These are phyloP conservation scores for Penicillium silybi DNA, from an alignment of 495 filamentous ascomycete genomes.

Conservation along the genomic window DNA sequence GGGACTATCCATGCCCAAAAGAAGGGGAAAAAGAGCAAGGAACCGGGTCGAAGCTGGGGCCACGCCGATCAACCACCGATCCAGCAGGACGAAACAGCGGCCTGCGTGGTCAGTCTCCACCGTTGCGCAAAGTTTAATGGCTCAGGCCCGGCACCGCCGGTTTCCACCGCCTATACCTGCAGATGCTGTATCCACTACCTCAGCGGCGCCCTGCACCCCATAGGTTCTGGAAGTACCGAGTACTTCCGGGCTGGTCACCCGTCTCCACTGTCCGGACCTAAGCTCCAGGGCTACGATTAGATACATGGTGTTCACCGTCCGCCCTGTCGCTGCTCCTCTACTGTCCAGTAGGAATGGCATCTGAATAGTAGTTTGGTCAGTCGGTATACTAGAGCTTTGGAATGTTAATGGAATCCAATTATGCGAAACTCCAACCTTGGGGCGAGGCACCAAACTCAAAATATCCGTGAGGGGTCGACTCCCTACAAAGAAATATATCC, in stretches of 20 bases:
- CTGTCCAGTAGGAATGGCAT: too few relatives aligned
- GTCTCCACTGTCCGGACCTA: background rate
- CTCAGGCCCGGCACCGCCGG: background rate
- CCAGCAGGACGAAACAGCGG: background rate
- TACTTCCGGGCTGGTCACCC: background rate
- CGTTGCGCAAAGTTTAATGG: too few relatives aligned
- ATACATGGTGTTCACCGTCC: too few relatives aligned
- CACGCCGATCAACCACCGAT: slow-evolving; percentile 15
- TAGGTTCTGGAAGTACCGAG: slow-evolving; percentile 1
- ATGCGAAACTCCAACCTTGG: background rate
- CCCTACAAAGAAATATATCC: background rate
- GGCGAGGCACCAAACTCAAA: background rate
- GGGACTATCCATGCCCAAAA: background rate
- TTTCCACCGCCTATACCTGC: slow-evolving; percentile 4
- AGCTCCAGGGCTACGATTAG: too few relatives aligned
- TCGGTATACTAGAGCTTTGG: too few relatives aligned
- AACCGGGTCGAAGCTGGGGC: background rate
- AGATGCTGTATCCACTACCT: slow-evolving; percentile 11
- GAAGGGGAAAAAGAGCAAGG: background rate
- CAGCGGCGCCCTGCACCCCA: background rate
- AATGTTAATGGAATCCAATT: too few relatives aligned
- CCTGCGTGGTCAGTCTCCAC: slow-evolving; percentile 7
- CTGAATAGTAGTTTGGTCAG: too few relatives aligned
- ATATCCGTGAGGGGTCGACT: background rate
- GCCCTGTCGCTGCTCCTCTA: too few relatives aligned